These are phyloP conservation scores for Claviceps purpurea DNA, from an alignment of 2,329 filamentous ascomycete species.

Conservation along the genomic window DNA sequence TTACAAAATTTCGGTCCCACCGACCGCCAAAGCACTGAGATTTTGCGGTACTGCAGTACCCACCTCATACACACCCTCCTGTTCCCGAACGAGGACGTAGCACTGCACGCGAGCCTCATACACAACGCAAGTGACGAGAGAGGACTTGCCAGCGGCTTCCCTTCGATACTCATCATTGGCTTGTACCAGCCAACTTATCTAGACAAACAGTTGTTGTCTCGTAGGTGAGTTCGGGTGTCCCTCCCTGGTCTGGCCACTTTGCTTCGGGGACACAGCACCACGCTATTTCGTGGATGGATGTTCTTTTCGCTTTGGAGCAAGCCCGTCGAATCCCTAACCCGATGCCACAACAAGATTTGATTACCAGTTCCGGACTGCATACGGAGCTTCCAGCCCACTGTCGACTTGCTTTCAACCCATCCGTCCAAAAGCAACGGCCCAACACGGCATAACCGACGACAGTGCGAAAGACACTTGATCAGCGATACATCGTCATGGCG, in stretches of 20 bases:
- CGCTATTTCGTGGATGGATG: not conserved
- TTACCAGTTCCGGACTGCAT: not conserved
- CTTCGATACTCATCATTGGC: not conserved
- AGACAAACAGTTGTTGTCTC: not conserved
- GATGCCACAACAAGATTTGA: not conserved
- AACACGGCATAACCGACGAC: not conserved
- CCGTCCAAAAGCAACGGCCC: not conserved
- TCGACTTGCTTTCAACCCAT: not conserved
- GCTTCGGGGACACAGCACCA: not conserved
- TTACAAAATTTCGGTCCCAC: too few species aligned
- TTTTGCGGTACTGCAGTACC: not conserved
- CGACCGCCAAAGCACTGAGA: too few species aligned
- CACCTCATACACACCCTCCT: not conserved
- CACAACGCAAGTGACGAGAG: not conserved
- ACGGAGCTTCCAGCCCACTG: not conserved
- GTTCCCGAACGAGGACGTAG: not conserved
- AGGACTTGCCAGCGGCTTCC: not conserved
- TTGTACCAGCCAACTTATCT: not conserved
- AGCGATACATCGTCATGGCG: constrained; percentile 49
- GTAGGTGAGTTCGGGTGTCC: not conserved
- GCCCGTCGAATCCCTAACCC: not conserved
- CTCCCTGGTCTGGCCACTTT: not conserved
- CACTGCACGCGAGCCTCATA: not conserved
- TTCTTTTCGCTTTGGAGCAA: not conserved
- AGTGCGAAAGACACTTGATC: not conserved